phyloP scores from a whole-genome alignment of 176 grass and related monocot genomes.

The Tillandsia fasciculata region DNA sequence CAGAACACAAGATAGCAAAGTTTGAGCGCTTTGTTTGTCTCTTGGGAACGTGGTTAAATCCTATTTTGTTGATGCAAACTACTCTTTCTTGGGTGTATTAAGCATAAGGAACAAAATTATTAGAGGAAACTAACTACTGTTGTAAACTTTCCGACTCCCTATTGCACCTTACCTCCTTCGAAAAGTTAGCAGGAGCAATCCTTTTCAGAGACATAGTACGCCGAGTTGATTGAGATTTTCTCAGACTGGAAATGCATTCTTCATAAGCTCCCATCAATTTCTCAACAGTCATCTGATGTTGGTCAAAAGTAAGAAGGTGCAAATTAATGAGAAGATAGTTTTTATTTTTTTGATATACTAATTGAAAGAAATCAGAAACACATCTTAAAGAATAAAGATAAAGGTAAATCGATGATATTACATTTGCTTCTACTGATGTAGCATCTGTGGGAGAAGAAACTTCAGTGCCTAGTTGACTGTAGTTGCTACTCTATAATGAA shows the following conservation, averaged over 20 bases:
- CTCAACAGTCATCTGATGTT: conserved; percentile 68
- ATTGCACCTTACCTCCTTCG: conserved; percentile 25
- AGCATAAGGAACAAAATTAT: no score
- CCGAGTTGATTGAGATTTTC: conserved; percentile 61
- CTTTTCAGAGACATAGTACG: conserved; percentile 68
- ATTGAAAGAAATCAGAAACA: no score
- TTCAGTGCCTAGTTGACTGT: conserved; percentile 32
- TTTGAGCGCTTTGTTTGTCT: neutral
- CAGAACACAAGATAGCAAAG: neutral
- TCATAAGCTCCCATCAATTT: conserved; percentile 79
- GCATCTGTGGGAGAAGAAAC: conserved; percentile 20
- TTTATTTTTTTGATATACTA: no score
- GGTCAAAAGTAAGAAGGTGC: neutral
- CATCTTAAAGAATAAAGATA: no score
- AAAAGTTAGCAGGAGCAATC: conserved; percentile 65
- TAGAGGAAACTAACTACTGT: no score
- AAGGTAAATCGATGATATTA: conserved; percentile 23
- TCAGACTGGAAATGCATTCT: conserved; percentile 46
- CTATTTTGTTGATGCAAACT: no score
- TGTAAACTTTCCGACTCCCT: no score
- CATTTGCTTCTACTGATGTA: conserved; percentile 54
- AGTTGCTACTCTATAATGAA: conserved; percentile 54
- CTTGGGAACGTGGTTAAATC: no score
- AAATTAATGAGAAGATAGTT: no score
- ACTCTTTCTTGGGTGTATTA: no score